A percentile compares a stretch with the other conserved stretches of the same genome.
phyloP scores from a whole-genome alignment of 768 basidiomycete genomes.

The Leccinum ochraceum region DNA sequence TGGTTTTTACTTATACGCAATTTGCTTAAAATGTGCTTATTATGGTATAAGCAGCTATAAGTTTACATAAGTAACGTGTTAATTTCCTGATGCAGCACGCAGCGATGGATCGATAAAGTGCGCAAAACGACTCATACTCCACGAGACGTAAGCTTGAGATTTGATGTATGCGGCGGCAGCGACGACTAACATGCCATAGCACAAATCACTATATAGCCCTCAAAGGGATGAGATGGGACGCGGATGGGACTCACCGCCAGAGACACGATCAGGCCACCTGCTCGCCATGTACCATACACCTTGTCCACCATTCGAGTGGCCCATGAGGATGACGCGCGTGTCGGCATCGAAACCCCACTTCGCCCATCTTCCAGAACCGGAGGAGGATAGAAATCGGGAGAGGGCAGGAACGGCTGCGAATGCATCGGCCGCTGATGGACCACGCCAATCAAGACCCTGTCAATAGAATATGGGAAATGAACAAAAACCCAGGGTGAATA shows the following conservation, averaged over 20 bases:
- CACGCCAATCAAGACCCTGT: conserved; percentile 93
- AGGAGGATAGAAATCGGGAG: conserved; percentile 41
- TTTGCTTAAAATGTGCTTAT: too few relatives aligned
- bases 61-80: too few relatives aligned
- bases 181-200: conserved; percentile 45
- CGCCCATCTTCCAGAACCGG: conserved; percentile 37
- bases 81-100: conserved; percentile 37
- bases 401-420: conserved; percentile 65
- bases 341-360: conserved; percentile 39
- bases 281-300: conserved; percentile 81
- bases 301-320: conserved; percentile 94
- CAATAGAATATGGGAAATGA: not conserved
- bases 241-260: conserved; percentile 49
- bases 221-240: too few relatives aligned
- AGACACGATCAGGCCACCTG: conserved; percentile 73
- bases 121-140: conserved; percentile 66
- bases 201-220: not conserved
- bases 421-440: conserved; percentile 71
- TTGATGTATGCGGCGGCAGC: conserved; percentile 86
- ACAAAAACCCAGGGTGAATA: not conserved
- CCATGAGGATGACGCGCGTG: conserved; percentile 64
- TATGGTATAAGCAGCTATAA: too few relatives aligned
- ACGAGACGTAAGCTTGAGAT: conserved; percentile 82
- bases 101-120: conserved; percentile 80
- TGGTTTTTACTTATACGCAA: too few relatives aligned